Conservation (phyloP, 2,329 filamentous ascomycete species). For the Fusarium sp. region DNA sequence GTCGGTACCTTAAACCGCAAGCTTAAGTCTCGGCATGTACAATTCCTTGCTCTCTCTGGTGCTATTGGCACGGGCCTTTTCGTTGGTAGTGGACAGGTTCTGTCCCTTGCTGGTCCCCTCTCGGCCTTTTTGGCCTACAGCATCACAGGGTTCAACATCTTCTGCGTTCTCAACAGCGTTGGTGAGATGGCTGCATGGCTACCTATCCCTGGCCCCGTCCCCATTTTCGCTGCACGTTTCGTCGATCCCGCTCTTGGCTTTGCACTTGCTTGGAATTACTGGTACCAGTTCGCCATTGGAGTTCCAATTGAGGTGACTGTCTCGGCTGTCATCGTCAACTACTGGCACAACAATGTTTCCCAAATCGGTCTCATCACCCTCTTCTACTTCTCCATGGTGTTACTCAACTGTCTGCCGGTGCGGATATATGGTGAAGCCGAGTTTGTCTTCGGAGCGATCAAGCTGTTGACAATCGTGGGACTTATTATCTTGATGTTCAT, state of each 20-base stretch:
- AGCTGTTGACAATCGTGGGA: constrained; percentile 70
- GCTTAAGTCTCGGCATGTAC: constrained; percentile 71
- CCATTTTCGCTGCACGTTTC: constrained; percentile 58
- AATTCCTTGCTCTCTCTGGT: constrained; percentile 66
- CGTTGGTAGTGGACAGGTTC: constrained; percentile 26
- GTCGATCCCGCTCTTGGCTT: constrained; percentile 66
- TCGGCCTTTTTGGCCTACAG: constrained; percentile 27
- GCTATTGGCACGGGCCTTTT: constrained; percentile 38
- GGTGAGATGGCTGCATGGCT: constrained; percentile 50
- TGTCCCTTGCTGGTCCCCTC: constrained; percentile 28
- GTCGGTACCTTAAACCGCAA: constrained; percentile 34
- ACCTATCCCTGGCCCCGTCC: constrained; percentile 3
- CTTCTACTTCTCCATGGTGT: constrained; percentile 29
- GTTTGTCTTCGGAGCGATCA: constrained; percentile 73
- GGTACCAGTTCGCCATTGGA: constrained; percentile 72
- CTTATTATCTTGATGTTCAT: constrained; percentile 64
- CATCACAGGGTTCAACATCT: constrained; percentile 32
- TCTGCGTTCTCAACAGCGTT: constrained; percentile 51
- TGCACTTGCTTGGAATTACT: constrained; percentile 70
- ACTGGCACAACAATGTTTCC: constrained; percentile 64
- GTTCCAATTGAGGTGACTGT: constrained; percentile 72
- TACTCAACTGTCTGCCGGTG: constrained; percentile 31
- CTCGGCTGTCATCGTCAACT: constrained; percentile 71
- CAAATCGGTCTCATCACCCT: constrained; percentile 24
- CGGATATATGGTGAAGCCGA: constrained; percentile 66